phyloP scores from a whole-genome alignment of 208 protist genomes.

The Wallacemonas sp. region DNA sequence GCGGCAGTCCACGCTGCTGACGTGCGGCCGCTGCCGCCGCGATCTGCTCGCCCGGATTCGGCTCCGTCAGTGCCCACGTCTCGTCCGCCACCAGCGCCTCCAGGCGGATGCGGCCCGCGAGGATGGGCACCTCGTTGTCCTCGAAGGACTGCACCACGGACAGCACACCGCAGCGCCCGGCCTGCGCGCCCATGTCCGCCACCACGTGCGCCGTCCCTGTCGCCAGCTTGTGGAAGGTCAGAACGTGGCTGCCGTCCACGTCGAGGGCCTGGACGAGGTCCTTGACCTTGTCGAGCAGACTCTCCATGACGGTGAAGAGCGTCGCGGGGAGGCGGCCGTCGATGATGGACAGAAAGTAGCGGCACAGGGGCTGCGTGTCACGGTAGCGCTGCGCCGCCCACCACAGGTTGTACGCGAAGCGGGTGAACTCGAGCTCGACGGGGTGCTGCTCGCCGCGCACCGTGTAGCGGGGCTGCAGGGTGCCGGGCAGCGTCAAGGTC shows the following conservation, averaged over 20 bases:
- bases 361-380: constrained; percentile 60
- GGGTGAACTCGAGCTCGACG: constrained; percentile 63
- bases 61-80: constrained; percentile 29
- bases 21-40: not conserved
- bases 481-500: constrained; percentile 35
- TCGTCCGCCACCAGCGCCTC: constrained; percentile 57
- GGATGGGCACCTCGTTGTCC: constrained; percentile 39
- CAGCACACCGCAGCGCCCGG: constrained; percentile 43
- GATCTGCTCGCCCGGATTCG: constrained; percentile 1
- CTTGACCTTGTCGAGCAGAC: constrained; percentile 23
- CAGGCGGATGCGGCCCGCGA: constrained; percentile 43
- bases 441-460: constrained; percentile 22
- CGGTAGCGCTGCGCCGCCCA: constrained; percentile 55
- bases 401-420: constrained; percentile 80
- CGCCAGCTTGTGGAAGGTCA: constrained; percentile 54
- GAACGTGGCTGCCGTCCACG: constrained; percentile 42
- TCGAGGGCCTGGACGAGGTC: constrained; percentile 43
- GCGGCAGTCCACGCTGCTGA: constrained; percentile 17
- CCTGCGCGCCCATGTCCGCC: constrained; percentile 48
- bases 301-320: constrained; percentile 51
- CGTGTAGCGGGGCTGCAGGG: constrained; percentile 29
- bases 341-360: constrained; percentile 57
- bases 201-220: constrained; percentile 45
- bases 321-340: constrained; percentile 49
- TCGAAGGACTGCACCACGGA: constrained; percentile 65